phyloP scores from a whole-genome alignment of 2,329 filamentous ascomycete species.

The Colletotrichum sp. region DNA sequence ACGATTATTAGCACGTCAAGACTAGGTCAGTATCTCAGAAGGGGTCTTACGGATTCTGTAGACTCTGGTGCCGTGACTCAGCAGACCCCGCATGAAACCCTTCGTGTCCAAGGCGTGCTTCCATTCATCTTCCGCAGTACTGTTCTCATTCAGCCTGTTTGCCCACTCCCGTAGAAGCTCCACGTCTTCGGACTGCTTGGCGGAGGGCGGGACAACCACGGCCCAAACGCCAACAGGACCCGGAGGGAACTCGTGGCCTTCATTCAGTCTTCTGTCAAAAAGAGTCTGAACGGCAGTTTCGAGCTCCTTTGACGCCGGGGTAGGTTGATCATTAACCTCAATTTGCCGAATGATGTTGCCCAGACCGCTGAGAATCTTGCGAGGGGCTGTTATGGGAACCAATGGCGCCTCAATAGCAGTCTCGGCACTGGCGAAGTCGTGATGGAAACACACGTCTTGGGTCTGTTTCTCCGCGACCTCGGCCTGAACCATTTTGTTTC shows the following conservation, averaged over 20 bases:
- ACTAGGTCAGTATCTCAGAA: neutral
- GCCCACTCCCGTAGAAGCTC: neutral
- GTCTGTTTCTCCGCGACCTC: slow-evolving; percentile 38
- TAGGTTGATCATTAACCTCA: slow-evolving; percentile 47
- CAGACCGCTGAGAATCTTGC: slow-evolving; percentile 68
- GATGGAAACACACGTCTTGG: slow-evolving; percentile 38
- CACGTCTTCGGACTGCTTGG: slow-evolving; percentile 18
- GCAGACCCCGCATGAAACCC: neutral
- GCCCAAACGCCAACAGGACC: slow-evolving; percentile 74
- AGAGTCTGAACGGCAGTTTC: slow-evolving; percentile 68
- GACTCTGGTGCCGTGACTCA: slow-evolving; percentile 37
- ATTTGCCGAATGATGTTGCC: slow-evolving; percentile 80
- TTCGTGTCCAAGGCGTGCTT: slow-evolving; percentile 11
- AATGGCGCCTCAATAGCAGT: slow-evolving; percentile 47
- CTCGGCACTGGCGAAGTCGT: slow-evolving; percentile 23
- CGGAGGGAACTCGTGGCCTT: slow-evolving; percentile 30
- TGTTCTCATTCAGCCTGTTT: neutral
- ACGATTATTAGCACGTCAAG: neutral
- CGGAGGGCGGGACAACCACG: slow-evolving; percentile 60
- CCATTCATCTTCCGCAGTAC: slow-evolving; percentile 9
- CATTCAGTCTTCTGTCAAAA: slow-evolving; percentile 49
- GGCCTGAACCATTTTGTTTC: slow-evolving; percentile 27
- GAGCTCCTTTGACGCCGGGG: slow-evolving; percentile 74
- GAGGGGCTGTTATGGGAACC: slow-evolving; percentile 66
- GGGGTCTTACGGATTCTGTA: slow-evolving; percentile 48